Evolutionary conservation across 2,329 filamentous ascomycete genomes (phyloP), one percentile per base, ranked within the genome.

Genomic region (Arthrobotrys conoides): DNA sequence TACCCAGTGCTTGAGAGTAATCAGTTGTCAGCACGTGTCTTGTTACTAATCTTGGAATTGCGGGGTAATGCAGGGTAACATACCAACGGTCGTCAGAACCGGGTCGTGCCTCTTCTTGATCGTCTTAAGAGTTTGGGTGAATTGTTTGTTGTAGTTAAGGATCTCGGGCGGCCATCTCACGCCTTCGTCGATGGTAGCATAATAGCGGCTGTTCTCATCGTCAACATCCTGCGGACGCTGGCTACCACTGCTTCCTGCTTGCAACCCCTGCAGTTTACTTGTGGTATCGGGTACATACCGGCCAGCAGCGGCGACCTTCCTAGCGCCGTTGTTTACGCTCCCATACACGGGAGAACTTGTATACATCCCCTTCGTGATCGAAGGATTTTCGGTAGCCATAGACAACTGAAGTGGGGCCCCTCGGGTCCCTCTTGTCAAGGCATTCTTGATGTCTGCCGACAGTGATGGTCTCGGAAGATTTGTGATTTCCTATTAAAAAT

Each of bases 31-130:
- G 72, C 49, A 68, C 51, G 18, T 55, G 27, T 46, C 49, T 20
- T 9, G 18, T 24, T 46, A 55, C 67, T 30, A 41, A 61, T 61
- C 33, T 44, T 44, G 48, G 59, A 48, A 59, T 41, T 59, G 38
- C 20, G 38, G 53, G 20, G 49, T 65, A 41, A 64, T 18, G 18
- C 44, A 20, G 24, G 6, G 27, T 30, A 30, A 30, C 81, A 20
- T 83, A 84, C 84, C 84, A 85, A 99, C 96, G 6, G 96, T 99
- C 18, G 96, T 99, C 61, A 99, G 96, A 80, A 99, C 96, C 82
- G 95, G 91, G 85, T 99, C 96, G 86, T 99, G 96, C 83, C 96
- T 89, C 84, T 94, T 88, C 87, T 99, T 99, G 87, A 99, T 98
- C 82, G 92, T 91, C 84, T 98, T 92, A 55, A 99, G 88, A 3